Conservation (phyloP, 1,284 basidiomycete species). For the Blastosporella zonata region DNA sequence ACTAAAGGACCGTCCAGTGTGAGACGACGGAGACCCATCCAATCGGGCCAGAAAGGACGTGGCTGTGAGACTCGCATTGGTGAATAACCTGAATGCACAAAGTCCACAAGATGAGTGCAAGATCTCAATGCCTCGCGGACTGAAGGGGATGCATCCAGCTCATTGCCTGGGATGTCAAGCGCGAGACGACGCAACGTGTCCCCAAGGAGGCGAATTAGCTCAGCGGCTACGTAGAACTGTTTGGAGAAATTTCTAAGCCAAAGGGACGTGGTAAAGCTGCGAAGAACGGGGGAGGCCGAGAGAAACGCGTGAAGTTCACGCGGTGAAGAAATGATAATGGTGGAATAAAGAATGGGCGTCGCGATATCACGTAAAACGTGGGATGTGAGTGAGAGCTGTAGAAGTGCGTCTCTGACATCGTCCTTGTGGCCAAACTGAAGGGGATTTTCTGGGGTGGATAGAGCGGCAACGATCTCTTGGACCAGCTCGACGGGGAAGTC, state of each 20-base stretch:
- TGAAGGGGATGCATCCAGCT: constrained; percentile 9
- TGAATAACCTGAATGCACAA: constrained; percentile 16
- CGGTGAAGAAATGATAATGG: constrained; percentile 13
- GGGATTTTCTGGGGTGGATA: constrained; percentile 9
- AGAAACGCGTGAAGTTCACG: constrained; percentile 10
- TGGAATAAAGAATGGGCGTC: constrained; percentile 16
- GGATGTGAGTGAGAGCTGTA: constrained; percentile 11
- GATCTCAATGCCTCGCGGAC: constrained; percentile 13
- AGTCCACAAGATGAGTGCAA: constrained; percentile 14
- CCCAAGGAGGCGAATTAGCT: constrained; percentile 12
- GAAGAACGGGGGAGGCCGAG: constrained; percentile 5
- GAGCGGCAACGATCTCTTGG: constrained; percentile 13
- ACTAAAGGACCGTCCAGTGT: constrained; percentile 18
- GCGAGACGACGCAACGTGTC: constrained; percentile 15
- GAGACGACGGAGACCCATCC: constrained; percentile 15
- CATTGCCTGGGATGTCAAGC: constrained; percentile 14
- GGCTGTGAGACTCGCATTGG: constrained; percentile 19
- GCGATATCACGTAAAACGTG: constrained; percentile 8
- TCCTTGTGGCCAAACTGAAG: constrained; percentile 15
- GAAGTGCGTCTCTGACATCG: constrained; percentile 12
- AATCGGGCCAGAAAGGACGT: constrained; percentile 11
- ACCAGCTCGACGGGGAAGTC: constrained; percentile 15
- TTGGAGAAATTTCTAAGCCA: constrained; percentile 11
- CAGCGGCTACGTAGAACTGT: constrained; percentile 7
- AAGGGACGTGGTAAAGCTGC: constrained; percentile 8